These are phyloP conservation scores for Gyromitra esculenta DNA, from an alignment of 2,329 filamentous ascomycete genomes.

Conservation along the genomic window DNA sequence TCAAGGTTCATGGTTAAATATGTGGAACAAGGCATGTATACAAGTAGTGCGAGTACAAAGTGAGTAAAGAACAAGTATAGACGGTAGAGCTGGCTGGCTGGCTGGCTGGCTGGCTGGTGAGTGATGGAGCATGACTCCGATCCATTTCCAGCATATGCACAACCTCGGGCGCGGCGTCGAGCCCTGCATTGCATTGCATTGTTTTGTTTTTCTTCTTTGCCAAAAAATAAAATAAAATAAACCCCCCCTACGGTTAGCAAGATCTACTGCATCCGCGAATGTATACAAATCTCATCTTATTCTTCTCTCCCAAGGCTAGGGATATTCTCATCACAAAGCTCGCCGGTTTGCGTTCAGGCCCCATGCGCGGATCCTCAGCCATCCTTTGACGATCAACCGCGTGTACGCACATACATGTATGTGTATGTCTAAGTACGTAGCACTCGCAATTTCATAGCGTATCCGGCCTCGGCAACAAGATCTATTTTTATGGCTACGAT, in stretches of 20 bases:
- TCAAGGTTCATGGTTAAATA: constrained; percentile 19
- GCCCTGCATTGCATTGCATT: constrained; percentile 6
- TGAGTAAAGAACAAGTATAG: background rate
- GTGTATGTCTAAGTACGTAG: background rate
- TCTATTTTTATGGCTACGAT: background rate
- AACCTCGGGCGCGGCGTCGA: background rate
- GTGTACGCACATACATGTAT: background rate
- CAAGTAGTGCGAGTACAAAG: background rate
- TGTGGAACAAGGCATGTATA: background rate
- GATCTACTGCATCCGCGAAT: background rate
- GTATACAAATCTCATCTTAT: background rate
- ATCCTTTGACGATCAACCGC: background rate
- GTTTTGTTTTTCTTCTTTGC: background rate
- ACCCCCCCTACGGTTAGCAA: background rate
- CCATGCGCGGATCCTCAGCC: constrained; percentile 8
- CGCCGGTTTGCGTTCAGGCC: constrained; percentile 4
- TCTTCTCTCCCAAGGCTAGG: background rate
- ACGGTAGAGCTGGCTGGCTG: background rate
- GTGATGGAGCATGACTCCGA: constrained; percentile 30
- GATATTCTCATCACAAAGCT: background rate
- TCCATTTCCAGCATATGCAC: constrained; percentile 3
- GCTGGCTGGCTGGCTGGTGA: constrained; percentile 15
- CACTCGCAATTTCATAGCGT: background rate
- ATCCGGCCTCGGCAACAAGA: background rate
- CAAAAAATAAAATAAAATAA: background rate